A percentile compares a stretch with the other conserved stretches of the same genome.
Evolutionary conservation across 2,329 filamentous ascomycete genomes (phyloP).

Genomic region (Fusarium sp.): DNA sequence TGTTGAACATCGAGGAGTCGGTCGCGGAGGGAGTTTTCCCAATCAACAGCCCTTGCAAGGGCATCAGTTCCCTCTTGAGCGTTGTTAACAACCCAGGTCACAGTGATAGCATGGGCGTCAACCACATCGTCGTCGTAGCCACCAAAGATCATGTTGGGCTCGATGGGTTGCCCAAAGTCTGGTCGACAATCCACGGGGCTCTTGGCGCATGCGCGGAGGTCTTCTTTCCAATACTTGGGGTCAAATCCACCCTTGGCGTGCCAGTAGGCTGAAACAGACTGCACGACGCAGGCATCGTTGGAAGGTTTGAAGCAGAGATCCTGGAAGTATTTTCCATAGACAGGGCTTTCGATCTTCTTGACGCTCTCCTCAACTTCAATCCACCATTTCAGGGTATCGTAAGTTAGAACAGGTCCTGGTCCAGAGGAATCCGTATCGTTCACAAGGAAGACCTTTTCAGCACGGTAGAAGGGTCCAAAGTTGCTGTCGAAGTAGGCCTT

Average conservation of each 20-base stretch:
- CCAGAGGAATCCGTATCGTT: constrained; percentile 78
- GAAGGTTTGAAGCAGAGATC: constrained; percentile 96
- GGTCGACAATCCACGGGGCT: constrained; percentile 88
- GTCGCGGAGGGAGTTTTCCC: constrained; percentile 82
- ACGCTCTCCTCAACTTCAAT: constrained; percentile 87
- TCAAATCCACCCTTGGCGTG: constrained; percentile 62
- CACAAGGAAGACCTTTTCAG: constrained; percentile 92
- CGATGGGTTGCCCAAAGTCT: constrained; percentile 87
- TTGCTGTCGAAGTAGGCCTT: constrained; percentile 93
- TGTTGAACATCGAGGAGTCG: constrained; percentile 80
- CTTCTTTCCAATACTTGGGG: constrained; percentile 72
- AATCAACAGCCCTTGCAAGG: constrained; percentile 82
- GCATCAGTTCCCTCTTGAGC: constrained; percentile 76
- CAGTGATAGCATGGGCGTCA: constrained; percentile 82
- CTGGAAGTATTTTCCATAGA: constrained; percentile 74
- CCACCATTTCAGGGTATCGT: constrained; percentile 94
- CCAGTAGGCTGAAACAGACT: constrained; percentile 93
- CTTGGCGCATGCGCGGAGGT: constrained; percentile 77
- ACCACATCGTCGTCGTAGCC: constrained; percentile 77
- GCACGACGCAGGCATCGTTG: constrained; percentile 87
- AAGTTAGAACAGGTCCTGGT: constrained; percentile 81
- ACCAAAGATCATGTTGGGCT: constrained; percentile 86
- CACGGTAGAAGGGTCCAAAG: constrained; percentile 95
- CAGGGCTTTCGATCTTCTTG: constrained; percentile 73
- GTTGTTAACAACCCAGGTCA: constrained; percentile 96